phyloP scores from a whole-genome alignment of 2,329 filamentous ascomycete species.

The Tolypocladium album region DNA sequence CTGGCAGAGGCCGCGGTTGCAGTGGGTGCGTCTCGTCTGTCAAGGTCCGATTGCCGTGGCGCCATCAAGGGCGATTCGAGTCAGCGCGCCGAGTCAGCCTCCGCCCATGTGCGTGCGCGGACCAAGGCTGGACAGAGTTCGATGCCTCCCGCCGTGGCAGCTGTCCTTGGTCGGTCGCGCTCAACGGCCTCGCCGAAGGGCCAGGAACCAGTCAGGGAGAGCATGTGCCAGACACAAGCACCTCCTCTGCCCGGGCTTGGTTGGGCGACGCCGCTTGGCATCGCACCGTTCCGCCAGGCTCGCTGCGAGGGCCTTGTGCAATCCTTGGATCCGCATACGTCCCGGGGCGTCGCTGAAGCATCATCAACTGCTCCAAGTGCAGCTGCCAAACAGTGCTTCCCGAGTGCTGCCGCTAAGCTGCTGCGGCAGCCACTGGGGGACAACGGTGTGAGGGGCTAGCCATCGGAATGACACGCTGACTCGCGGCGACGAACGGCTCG shows the following conservation, averaged over 20 bases:
- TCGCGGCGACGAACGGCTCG: background rate
- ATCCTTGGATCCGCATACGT: too few relatives aligned
- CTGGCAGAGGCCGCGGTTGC: background rate
- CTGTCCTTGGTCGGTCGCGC: background rate
- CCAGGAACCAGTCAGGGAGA: background rate
- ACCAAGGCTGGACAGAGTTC: background rate
- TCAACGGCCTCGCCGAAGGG: background rate
- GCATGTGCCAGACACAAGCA: background rate
- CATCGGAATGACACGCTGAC: constrained; percentile 2
- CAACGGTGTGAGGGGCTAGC: background rate
- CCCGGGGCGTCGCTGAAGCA: background rate
- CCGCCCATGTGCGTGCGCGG: background rate
- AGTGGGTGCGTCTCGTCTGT: background rate
- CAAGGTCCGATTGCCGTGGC: background rate
- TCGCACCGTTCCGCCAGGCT: background rate
- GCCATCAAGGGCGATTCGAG: background rate
- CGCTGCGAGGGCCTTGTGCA: background rate
- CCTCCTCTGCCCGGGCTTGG: background rate
- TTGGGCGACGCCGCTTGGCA: background rate
- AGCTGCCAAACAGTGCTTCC: background rate
- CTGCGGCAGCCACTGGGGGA: background rate
- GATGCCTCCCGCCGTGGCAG: background rate
- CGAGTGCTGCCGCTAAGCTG: background rate
- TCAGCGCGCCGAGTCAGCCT: background rate
- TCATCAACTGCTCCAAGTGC: background rate